Evolutionary conservation across 1,284 basidiomycete species (phyloP), one percentile per base, ranked within the genome.

Genomic region (Pholiota adiposa): DNA sequence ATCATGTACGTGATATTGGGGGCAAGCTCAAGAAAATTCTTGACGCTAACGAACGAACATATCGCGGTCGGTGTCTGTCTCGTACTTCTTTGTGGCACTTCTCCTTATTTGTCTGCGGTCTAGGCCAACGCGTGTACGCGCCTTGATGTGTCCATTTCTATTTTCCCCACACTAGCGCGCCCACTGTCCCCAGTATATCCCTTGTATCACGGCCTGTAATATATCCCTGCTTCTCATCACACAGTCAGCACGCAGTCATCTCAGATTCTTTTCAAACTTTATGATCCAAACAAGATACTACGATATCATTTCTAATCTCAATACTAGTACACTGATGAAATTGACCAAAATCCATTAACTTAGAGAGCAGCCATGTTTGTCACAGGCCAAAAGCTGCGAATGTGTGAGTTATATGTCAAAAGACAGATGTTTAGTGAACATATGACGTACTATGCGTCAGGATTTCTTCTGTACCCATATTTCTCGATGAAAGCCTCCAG

Each of bases 391-490:
- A 76, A 72, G 66, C 83, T 85, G 25, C 19, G 12, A 53, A 40
- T 19, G 31, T 18, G 29, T 56, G 19, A 58, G 53, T 18, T 43
- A 41, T 34, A 29, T 25, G 23, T 18, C 21, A 14, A 19, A 29
- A 6, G 11, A 51, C 48, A 57, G 27, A 41, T 59, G 23, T 38
- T 38, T 36, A 14, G 27, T 48, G 1, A 52, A 9, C 9, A 56
- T 43, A 40, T 44, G 58, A 86, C 93, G 81, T 73, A 96, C 92
- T 95, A 94, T 65, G 83, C 85, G 29, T 82, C 77, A 52, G 76
- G 75, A 43, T 83, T 75, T 50, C 95, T 86, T 76, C 83, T 90
- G 83, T 86, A 97, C 14, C 93, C 94, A 70, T 88, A 90, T 73
- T 87, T 87, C 58, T 64, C 67, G 64, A 92, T 88, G 74, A 95